These are phyloP conservation scores for Boechera stricta DNA, from an alignment of 345 rosid genomes.

Conservation along the genomic window DNA sequence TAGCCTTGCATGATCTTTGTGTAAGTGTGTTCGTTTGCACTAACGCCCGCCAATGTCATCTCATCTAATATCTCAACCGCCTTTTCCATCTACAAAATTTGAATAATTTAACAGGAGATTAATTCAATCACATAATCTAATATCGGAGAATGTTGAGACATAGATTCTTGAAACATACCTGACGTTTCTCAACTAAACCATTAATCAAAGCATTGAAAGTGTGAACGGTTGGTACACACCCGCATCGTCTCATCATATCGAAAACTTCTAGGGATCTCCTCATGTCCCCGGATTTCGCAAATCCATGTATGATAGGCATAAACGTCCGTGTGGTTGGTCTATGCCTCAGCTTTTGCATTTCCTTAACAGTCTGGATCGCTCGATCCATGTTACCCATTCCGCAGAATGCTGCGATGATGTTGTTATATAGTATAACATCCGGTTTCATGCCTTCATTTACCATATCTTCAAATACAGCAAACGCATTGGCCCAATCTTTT, in stretches of 20 bases:
- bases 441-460: slow-evolving; percentile 77
- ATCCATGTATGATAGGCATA: slow-evolving; percentile 90
- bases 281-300: slow-evolving; percentile 82
- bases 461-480: slow-evolving; percentile 87
- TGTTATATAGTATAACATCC: slow-evolving; percentile 86
- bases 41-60: slow-evolving; percentile 79
- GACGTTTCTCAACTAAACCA: slow-evolving; percentile 86
- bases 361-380: slow-evolving; percentile 78
- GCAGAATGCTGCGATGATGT: slow-evolving; percentile 84
- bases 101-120: slow-evolving; percentile 5
- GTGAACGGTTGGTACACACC: slow-evolving; percentile 93
- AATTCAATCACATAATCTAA: neutral
- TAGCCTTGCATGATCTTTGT: slow-evolving; percentile 98
- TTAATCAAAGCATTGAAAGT: slow-evolving; percentile 91
- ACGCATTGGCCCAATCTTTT: slow-evolving; percentile 96
- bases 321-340: slow-evolving; percentile 84
- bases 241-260: slow-evolving; percentile 90
- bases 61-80: slow-evolving; percentile 86
- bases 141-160: neutral
- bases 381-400: slow-evolving; percentile 99
- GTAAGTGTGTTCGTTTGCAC: slow-evolving; percentile 88
- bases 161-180: slow-evolving; percentile 55
- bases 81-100: slow-evolving; percentile 74
- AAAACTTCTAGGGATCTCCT: slow-evolving; percentile 81
- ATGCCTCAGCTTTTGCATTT: slow-evolving; percentile 86